A percentile compares a stretch with the other conserved stretches of the same genome.
Evolutionary conservation across 2,329 filamentous ascomycete species (phyloP).

Genomic region (Pyrenochaeta sp.): DNA sequence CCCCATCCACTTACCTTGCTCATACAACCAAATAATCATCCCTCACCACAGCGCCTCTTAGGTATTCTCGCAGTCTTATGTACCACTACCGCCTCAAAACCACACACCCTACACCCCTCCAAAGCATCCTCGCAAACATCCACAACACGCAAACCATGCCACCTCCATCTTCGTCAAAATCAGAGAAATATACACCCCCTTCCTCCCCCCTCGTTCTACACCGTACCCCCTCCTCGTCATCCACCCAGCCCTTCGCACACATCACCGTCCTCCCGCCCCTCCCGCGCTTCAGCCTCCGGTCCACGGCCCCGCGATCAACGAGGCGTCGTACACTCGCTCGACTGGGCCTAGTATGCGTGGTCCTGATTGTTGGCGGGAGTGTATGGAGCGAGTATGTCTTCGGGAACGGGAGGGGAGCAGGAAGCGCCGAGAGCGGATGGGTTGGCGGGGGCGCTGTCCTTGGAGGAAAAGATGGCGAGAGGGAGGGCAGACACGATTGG

Average conservation of each 20-base stretch:
- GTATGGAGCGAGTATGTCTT: neutral
- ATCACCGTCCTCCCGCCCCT: too few species aligned
- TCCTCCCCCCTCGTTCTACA: too few species aligned
- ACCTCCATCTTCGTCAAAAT: neutral
- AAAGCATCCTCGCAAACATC: neutral
- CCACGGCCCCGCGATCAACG: neutral
- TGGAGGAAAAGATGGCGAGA: neutral
- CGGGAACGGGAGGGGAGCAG: constrained; percentile 1
- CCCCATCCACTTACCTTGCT: too few species aligned
- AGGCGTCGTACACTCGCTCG: too few species aligned
- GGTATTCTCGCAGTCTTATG: too few species aligned
- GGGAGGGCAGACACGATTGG: neutral
- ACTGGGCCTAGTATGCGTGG: neutral
- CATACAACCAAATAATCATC: too few species aligned
- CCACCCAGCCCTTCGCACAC: neutral
- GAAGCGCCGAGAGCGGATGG: neutral
- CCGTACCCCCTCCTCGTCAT: too few species aligned
- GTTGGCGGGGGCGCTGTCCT: constrained; percentile 5
- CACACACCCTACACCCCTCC: neutral
- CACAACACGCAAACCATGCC: too few species aligned
- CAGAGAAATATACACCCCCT: neutral
- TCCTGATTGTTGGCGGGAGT: neutral
- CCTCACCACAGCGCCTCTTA: too few species aligned
- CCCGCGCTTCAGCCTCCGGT: too few species aligned
- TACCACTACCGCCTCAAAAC: neutral